phyloP scores from a whole-genome alignment of 768 basidiomycete species.

The Suillus brevipes region DNA sequence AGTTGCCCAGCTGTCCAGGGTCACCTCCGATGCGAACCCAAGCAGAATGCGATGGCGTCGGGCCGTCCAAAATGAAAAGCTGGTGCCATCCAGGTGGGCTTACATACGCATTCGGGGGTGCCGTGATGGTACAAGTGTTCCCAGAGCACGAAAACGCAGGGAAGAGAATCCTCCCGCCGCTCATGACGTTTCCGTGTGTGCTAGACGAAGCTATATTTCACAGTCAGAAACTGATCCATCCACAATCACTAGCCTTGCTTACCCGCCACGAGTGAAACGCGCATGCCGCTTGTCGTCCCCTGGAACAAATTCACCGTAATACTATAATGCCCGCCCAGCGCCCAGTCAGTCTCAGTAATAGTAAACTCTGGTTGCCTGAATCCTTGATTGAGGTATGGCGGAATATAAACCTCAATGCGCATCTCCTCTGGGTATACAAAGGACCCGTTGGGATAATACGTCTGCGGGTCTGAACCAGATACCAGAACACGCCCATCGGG shows the following conservation, averaged over 20 bases:
- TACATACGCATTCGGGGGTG: constrained; percentile 68
- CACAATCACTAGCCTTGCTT: constrained; percentile 15
- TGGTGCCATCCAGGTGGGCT: constrained; percentile 79
- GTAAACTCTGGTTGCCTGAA: constrained; percentile 61
- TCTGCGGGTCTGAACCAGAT: constrained; percentile 75
- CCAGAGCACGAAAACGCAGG: constrained; percentile 70
- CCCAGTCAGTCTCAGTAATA: constrained; percentile 63
- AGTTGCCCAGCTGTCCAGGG: constrained; percentile 66
- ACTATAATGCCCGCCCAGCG: constrained; percentile 49
- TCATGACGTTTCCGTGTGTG: constrained; percentile 77
- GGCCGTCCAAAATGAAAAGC: constrained; percentile 74
- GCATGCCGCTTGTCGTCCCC: constrained; percentile 47
- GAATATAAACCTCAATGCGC: constrained; percentile 78
- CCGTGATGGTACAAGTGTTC: constrained; percentile 72
- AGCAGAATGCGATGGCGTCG: constrained; percentile 71
- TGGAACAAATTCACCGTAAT: constrained; percentile 48
- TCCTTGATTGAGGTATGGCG: constrained; percentile 77
- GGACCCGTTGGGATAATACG: constrained; percentile 37
- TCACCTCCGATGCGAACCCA: constrained; percentile 84
- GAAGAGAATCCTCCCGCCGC: constrained; percentile 66
- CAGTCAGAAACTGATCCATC: not conserved
- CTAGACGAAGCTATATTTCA: constrained; percentile 59
- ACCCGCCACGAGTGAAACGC: constrained; percentile 68
- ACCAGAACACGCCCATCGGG: constrained; percentile 75
- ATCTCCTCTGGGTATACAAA: constrained; percentile 71